Conservation (phyloP, 495 filamentous ascomycete species). For the Tuber magnatum region DNA sequence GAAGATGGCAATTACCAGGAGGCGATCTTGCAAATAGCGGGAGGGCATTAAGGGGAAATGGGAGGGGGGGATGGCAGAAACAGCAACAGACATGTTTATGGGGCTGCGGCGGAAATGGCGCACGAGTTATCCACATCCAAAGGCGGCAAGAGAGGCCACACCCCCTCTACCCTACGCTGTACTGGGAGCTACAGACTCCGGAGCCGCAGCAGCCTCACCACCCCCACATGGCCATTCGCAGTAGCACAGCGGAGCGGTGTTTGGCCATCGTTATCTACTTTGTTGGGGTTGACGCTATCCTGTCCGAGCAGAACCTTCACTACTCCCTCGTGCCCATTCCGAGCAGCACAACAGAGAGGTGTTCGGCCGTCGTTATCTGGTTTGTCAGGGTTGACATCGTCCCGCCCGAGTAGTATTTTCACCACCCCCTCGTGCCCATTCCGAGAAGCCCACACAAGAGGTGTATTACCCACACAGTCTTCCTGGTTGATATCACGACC, state of each 20-base stretch:
- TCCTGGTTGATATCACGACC: too few relatives aligned
- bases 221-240: neutral
- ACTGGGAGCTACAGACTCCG: neutral
- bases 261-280: neutral
- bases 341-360: neutral
- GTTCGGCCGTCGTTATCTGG: neutral
- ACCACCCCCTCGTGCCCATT: neutral
- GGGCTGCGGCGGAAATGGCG: neutral
- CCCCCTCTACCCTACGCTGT: neutral
- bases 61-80: neutral
- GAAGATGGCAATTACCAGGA: neutral
- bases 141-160: neutral
- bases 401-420: neutral
- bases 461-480: too few relatives aligned
- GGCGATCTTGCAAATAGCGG: neutral
- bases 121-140: neutral
- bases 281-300: neutral
- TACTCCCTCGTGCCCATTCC: neutral
- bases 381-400: neutral
- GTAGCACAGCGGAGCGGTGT: neutral
- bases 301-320: neutral
- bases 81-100: accelerated
- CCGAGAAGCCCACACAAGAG: too few relatives aligned
- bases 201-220: neutral
- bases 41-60: neutral